phyloP scores from a whole-genome alignment of 164 flowering plant species.

The Sextonia rubra region DNA sequence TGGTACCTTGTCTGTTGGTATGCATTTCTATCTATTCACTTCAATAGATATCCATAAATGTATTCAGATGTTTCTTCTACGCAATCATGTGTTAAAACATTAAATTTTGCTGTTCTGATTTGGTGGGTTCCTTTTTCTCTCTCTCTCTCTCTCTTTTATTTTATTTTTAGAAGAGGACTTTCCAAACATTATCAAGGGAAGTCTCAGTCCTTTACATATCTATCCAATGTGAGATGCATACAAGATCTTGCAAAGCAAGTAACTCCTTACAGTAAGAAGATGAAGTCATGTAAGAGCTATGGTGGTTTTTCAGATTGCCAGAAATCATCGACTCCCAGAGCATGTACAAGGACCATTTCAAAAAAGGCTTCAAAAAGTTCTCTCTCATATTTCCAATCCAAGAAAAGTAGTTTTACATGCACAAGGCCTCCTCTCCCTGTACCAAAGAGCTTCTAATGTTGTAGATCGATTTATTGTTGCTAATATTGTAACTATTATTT shows the following conservation, averaged over 20 bases:
- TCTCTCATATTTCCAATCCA: constrained; percentile 28
- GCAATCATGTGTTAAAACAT: neutral
- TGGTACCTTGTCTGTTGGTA: no score
- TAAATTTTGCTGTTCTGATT: neutral
- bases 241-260: constrained; percentile 71
- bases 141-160: neutral
- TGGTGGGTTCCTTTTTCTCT: neutral
- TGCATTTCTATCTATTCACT: no score
- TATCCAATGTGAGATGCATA: constrained; percentile 49
- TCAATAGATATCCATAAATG: no score
- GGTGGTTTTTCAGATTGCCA: constrained; percentile 40
- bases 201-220: constrained; percentile 67
- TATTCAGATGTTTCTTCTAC: neutral
- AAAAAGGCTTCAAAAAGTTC: constrained; percentile 49
- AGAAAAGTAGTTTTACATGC: constrained; percentile 21
- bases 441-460: constrained; percentile 21
- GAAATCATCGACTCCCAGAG: constrained; percentile 41
- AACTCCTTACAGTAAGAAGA: constrained; percentile 38
- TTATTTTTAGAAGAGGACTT: constrained; percentile 79
- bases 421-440: constrained; percentile 38
- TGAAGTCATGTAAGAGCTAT: constrained; percentile 61
- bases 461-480: neutral
- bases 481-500: no score
- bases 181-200: constrained; percentile 71
- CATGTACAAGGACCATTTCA: constrained; percentile 32